Evolutionary conservation across 352 stramenopile genomes (phyloP).

Genomic region (Pythium aristosporum): DNA sequence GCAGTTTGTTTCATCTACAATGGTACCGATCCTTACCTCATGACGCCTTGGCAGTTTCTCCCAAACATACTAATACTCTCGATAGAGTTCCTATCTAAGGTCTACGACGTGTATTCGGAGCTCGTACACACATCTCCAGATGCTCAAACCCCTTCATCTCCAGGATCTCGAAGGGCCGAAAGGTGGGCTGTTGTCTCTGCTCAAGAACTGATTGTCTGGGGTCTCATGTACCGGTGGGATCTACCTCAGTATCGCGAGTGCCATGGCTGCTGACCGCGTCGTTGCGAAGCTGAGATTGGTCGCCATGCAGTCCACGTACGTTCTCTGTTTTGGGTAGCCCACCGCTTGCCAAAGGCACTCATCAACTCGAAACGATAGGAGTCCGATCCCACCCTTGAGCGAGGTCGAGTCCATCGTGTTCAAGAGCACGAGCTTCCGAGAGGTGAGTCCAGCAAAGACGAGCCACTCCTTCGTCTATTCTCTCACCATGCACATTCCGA

Average conservation of each 20-base stretch:
- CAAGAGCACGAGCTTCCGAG: slow-evolving; percentile 56
- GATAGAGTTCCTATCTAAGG: slow-evolving; percentile 51
- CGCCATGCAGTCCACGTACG: slow-evolving; percentile 47
- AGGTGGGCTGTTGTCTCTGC: slow-evolving; percentile 24
- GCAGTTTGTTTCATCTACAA: slow-evolving; percentile 52
- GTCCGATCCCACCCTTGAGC: slow-evolving; percentile 45
- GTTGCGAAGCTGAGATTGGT: slow-evolving; percentile 48
- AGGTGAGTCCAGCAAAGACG: slow-evolving; percentile 27
- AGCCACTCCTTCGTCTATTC: no score
- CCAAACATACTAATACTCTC: not conserved
- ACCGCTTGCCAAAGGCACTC: not conserved
- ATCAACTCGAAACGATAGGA: slow-evolving; percentile 20
- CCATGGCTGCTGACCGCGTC: slow-evolving; percentile 45
- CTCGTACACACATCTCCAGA: slow-evolving; percentile 30
- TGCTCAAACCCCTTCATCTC: slow-evolving; percentile 20
- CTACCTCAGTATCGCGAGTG: slow-evolving; percentile 40
- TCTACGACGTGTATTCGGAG: slow-evolving; percentile 51
- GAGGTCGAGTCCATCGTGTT: slow-evolving; percentile 53
- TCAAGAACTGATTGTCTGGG: not conserved
- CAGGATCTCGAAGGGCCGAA: slow-evolving; percentile 34
- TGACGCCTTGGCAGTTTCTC: not conserved
- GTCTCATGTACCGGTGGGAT: not conserved
- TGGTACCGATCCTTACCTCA: slow-evolving; percentile 21
- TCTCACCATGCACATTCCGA: no score
- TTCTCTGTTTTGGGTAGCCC: not conserved